phyloP scores from a whole-genome alignment of 768 basidiomycete species.

The Gymnopilus dilepis region DNA sequence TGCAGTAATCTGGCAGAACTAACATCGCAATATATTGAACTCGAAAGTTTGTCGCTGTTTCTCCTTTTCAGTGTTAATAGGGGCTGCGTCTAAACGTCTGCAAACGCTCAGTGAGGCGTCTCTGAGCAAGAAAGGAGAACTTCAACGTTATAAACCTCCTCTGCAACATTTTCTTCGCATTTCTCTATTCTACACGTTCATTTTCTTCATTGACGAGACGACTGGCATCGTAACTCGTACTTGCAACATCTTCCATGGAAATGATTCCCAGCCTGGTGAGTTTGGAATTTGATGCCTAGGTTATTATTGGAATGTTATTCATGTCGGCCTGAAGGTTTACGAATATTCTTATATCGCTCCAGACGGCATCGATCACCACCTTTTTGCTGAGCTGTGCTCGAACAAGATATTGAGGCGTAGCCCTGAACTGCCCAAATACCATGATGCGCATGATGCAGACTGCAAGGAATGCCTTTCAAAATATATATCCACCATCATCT shows the following conservation, averaged over 20 bases:
- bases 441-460: neutral
- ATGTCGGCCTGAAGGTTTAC: constrained; percentile 12
- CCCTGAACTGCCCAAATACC: constrained; percentile 12
- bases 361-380: constrained; percentile 21
- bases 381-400: constrained; percentile 22
- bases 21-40: neutral
- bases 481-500: constrained; percentile 20
- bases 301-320: constrained; percentile 5
- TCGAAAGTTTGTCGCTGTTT: neutral
- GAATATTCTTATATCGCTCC: constrained; percentile 20
- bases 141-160: neutral
- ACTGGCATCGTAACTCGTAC: neutral
- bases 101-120: neutral
- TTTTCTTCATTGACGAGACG: neutral
- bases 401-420: constrained; percentile 10
- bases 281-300: neutral
- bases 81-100: neutral
- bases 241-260: neutral
- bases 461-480: constrained; percentile 15
- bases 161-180: neutral
- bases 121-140: constrained; percentile 3
- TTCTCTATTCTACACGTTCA: neutral
- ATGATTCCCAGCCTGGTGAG: constrained; percentile 10
- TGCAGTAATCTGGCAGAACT: neutral
- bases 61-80: constrained; percentile 1